Evolutionary conservation across 164 flowering plant species (phyloP), one percentile per base, ranked within the genome.

Genomic region (Houttuynia cordata): DNA sequence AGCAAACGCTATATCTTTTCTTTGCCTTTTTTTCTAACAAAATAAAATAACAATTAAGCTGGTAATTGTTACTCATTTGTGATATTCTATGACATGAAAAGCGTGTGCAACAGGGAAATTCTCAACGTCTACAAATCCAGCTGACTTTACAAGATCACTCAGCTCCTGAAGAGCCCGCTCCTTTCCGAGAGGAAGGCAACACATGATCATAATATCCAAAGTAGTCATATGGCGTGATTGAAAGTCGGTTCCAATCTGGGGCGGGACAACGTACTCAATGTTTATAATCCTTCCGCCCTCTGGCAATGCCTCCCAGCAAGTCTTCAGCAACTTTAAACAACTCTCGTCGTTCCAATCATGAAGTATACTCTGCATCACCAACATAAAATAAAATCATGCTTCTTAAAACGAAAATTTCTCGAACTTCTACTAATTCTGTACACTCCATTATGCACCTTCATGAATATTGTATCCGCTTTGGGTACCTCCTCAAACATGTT

Each of bases 401-500:
- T n/a, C n/a, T n/a, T n/a, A n/a, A n/a, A n/a, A n/a, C n/a, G n/a
- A n/a, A n/a, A n/a, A n/a, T n/a, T n/a, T n/a, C n/a, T n/a, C n/a
- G n/a, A n/a, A 21, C 14, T n/a, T 13, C 22, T 54, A 54, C 24
- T 8, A 21, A 20, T 21, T 30, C 37, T 30, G 2, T 30, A 6
- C 37, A 30, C 6, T 30, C 37, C 2, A 30, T 30, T 30, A 30
- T 30, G 6, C 37, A 90, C 97, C 88, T 88, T 91, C 88, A 88
- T 83, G 83, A 91, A 86, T 56, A 91, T 78, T 56, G 96, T 94
- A 61, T 91, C 97, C 8, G 71, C 94, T 66, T 74, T 82, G 0
- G 96, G 97, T 51, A 88, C 82, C 61, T 81, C 75, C 0, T 65
- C 87, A 69, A 91, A 91, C 96, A 91, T 91, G 70, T 91, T 91